Evolutionary conservation across 1,284 basidiomycete species (phyloP), one percentile per base, ranked within the genome.

Genomic region (Irpex lacteus): DNA sequence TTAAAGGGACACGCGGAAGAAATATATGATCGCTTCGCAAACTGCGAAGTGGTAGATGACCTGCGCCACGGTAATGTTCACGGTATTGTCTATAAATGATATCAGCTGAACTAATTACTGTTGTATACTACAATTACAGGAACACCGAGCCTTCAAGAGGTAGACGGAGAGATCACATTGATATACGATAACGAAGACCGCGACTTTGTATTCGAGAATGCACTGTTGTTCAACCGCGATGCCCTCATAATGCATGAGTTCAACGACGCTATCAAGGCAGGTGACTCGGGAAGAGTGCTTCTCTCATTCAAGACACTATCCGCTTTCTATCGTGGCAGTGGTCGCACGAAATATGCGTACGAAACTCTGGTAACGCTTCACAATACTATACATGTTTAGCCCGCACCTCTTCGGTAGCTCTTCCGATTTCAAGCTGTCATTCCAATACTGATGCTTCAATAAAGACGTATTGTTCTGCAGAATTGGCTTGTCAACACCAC

Each of bases 281-380:
- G 78, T 1, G 75, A 78, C 60, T 78, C 77, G 0, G 78, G 77
- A 0, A 68, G 74, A 0, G 67, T 80, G 7, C 15, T 78, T 15
- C 18, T 59, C 11, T 26, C 77, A 0, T 62, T 79, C 0, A 80
- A 80, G 65, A 55, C 70, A 6, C 73, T 71, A 64, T 73, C 74
- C 0, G 63, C 76, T 2, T 68, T 70, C n/a, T 79, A 71, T 63
- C 72, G 75, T 0, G 77, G 75, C 0, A 75, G 68, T 56, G 76
- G 76, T 0, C 71, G 73, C 0, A 65, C 70, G 0, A 80, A 81
- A 67, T 81, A 82, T 63, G 79, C 78, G 0, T 68, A 78, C 49
- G 76, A 80, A 66, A 73, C 77, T 70, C 66, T 81, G 0, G 71
- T 76, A 62, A 61, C 80, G 0, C 70, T 80, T 0, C 79, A 82